phyloP scores from a whole-genome alignment of 441 rosid genomes.

The Croton laevigatus region DNA sequence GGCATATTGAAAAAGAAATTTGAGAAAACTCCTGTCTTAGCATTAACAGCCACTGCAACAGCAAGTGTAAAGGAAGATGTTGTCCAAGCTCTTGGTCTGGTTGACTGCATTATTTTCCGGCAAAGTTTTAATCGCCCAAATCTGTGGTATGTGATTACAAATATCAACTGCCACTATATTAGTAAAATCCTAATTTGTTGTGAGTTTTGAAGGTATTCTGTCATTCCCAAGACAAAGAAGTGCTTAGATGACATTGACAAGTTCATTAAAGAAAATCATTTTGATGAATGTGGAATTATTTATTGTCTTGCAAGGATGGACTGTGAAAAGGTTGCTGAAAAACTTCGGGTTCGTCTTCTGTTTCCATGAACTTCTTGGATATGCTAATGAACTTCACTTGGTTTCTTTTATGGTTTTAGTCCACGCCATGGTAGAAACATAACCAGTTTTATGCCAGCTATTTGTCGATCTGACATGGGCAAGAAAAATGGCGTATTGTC shows the following conservation, averaged over 20 bases:
- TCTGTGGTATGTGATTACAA: constrained; percentile 50
- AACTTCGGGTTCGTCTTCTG: constrained; percentile 62
- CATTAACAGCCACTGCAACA: constrained; percentile 97
- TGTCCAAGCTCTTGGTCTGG: constrained; percentile 96
- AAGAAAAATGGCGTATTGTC: neutral
- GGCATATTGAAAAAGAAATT: constrained; percentile 92
- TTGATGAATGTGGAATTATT: constrained; percentile 94
- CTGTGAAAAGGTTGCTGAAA: constrained; percentile 92
- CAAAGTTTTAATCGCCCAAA: constrained; percentile 97
- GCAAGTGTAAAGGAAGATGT: constrained; percentile 99
- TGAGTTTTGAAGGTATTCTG: constrained; percentile 65
- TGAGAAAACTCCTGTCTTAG: constrained; percentile 83
- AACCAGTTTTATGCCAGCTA: neutral
- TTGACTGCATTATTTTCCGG: constrained; percentile 86
- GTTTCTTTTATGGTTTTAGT: neutral
- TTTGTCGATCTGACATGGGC: neutral
- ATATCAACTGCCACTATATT: constrained; percentile 17
- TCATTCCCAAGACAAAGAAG: constrained; percentile 83
- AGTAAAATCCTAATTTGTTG: constrained; percentile 28
- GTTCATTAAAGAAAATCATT: constrained; percentile 80
- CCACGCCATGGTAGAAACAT: neutral
- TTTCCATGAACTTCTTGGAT: neutral
- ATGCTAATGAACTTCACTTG: neutral
- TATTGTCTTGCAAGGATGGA: constrained; percentile 98
- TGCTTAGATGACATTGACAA: constrained; percentile 86